Evolutionary conservation across 169 alveolate species (phyloP), one percentile per base, ranked within the genome.

Genomic region (Babesia microti): DNA sequence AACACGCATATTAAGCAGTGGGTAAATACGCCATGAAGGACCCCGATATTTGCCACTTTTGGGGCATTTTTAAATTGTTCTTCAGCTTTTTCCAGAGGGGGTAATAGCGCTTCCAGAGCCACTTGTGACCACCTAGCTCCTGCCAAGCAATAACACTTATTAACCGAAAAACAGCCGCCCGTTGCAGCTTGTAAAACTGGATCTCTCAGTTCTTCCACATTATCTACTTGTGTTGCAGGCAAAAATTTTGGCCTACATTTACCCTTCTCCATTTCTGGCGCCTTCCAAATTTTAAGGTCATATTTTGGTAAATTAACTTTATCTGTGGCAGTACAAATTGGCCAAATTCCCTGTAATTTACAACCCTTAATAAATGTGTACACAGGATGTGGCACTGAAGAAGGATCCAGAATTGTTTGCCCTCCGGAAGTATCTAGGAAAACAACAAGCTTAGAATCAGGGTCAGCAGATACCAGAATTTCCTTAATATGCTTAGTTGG

Each of bases 321-420:
- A 57, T 85, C 82, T 9, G 93, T 87, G 15, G 94, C 85, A 26
- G 83, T 81, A 4, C 82, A 49, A 32, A 83, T 47, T 4, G 94
- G 94, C 94, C 94, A 87, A 26, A 87, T 70, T 2, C 94, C 94
- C 34, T 76, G 71, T 37, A 83, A 81, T 50, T 73, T 83, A 36
- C 84, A 78, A 17, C 94, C 94, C 67, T 87, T 87, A 47, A 87
- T 83, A 71, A 73, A 85, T 12, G 74, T 72, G 14, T 58, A 52
- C 32, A 39, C 34, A 0, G 72, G 47, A 18, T 59, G 41, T 47
- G 49, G 63, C 1, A 61, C 51, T 9, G 91, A 89, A 9, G 91
- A 83, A 4, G 91, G 89, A 50, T 84, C 93, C 27, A 87, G 72
- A 4, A 81, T 73, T 18, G 94, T 84, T 53, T 87, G 94, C 21